Conservation (phyloP, 257 asterid species). For the Forsythia suspensa region DNA sequence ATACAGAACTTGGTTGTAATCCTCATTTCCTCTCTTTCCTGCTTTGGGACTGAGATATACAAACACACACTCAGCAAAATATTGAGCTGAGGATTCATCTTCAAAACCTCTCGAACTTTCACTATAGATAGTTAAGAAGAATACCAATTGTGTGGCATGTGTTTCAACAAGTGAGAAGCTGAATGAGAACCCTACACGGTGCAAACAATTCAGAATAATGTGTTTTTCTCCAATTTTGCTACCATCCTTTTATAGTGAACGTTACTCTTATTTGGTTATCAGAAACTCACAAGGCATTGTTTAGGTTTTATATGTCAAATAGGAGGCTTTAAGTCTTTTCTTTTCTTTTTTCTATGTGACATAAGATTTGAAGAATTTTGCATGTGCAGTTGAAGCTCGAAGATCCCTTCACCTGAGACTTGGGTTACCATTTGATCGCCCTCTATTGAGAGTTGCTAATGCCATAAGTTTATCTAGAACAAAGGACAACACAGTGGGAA, state of each 20-base stretch:
- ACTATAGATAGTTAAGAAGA: background rate
- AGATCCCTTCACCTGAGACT: conserved; percentile 84
- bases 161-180: background rate
- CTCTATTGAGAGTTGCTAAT: conserved; percentile 86
- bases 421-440: conserved; percentile 96
- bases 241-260: background rate
- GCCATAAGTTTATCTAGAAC: conserved; percentile 53
- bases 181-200: background rate
- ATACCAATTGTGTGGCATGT: background rate
- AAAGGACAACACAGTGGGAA: conserved; percentile 48
- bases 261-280: background rate
- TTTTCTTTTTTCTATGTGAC: conserved; percentile 1
- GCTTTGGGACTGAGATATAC: background rate
- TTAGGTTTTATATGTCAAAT: background rate
- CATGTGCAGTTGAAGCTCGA: conserved; percentile 75
- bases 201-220: background rate
- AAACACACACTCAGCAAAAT: background rate
- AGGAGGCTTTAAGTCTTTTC: background rate
- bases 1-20: background rate
- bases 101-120: background rate
- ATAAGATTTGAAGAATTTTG: conserved; percentile 16
- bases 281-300: background rate
- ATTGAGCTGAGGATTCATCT: background rate
- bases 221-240: background rate
- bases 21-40: background rate